Conservation (phyloP, 2,329 filamentous ascomycete genomes). For the Neoscytalidium dimidiatum region DNA sequence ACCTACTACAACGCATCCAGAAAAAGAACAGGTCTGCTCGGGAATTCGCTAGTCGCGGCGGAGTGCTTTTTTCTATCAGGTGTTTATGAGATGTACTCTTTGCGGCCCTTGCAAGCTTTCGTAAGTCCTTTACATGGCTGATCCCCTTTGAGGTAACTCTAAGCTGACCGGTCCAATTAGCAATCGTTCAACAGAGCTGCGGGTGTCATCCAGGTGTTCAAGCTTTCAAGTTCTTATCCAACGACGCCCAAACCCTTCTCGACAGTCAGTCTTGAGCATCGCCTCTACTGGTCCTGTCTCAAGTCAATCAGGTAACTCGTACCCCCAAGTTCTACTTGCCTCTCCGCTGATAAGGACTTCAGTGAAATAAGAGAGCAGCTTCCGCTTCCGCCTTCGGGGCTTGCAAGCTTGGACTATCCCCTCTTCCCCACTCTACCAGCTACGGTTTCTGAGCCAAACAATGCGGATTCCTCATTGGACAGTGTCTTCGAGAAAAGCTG, state of each 20-base stretch:
- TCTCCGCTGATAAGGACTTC: not conserved
- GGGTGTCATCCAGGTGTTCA: not conserved
- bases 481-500: slow-evolving; percentile 23
- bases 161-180: not conserved
- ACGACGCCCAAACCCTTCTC: slow-evolving; percentile 19
- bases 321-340: not conserved
- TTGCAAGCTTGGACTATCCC: slow-evolving; percentile 31
- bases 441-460: slow-evolving; percentile 22
- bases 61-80: slow-evolving; percentile 37
- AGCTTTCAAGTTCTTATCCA: slow-evolving; percentile 3
- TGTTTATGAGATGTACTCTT: slow-evolving; percentile 38
- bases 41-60: slow-evolving; percentile 30
- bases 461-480: slow-evolving; percentile 24
- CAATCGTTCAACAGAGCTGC: slow-evolving; percentile 9
- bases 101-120: slow-evolving; percentile 34
- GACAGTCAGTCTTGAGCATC: slow-evolving; percentile 26
- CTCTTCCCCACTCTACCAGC: slow-evolving; percentile 32
- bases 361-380: slow-evolving; percentile 26
- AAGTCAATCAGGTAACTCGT: slow-evolving; percentile 34
- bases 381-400: slow-evolving; percentile 24
- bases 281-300: slow-evolving; percentile 39
- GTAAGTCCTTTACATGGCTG: slow-evolving; percentile 27
- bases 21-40: slow-evolving; percentile 34
- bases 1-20: slow-evolving; percentile 35
- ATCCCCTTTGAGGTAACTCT: too few species aligned